Percentiles rank a stretch among this genome's conserved stretches.
Evolutionary conservation across 73 alveolate genomes (phyloP).

Genomic region (Paramecium pentaurelia): DNA sequence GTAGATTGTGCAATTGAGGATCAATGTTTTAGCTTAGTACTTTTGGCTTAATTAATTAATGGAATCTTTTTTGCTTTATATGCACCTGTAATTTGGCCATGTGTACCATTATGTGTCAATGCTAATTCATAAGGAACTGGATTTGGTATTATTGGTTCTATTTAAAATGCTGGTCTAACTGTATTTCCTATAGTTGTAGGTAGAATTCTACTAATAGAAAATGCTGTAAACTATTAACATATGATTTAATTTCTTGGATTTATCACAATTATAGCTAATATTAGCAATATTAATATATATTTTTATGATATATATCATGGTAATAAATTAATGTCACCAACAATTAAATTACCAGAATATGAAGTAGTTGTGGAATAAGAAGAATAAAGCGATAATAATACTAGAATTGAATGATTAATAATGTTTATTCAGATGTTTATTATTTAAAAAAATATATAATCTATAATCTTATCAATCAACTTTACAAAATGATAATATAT

Average conservation of each 20-base stretch:
- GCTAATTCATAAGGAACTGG: not conserved
- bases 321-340: not conserved
- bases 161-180: not conserved
- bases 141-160: not conserved
- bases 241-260: not conserved
- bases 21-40: not conserved
- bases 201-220: not conserved
- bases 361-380: not conserved
- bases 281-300: not conserved
- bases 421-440: not conserved
- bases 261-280: not conserved
- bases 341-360: not conserved
- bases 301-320: not conserved
- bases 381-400: not conserved
- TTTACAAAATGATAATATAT: too few species aligned
- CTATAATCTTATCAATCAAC: not conserved
- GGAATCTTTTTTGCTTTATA: not conserved
- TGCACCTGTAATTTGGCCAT: constrained; percentile 14
- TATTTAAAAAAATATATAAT: too few species aligned
- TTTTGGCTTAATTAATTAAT: not conserved
- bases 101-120: not conserved
- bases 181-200: not conserved
- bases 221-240: not conserved
- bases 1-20: not conserved
- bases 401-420: not conserved